Conservation (phyloP, 2,329 filamentous ascomycete genomes). For the Thermothelomyces thermophilus region DNA sequence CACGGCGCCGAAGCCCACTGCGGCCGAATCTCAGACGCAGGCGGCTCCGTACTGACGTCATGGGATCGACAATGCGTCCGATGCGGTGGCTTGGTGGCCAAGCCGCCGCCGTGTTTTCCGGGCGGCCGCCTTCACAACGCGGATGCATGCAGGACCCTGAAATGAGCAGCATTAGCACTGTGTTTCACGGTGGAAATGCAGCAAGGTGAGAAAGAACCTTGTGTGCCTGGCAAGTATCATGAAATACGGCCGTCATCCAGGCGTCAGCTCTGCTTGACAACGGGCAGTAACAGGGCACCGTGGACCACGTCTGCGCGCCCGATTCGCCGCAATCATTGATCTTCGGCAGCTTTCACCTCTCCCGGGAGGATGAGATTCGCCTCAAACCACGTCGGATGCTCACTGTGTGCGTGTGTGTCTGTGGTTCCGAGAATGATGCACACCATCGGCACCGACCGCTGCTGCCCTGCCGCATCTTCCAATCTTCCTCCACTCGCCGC, state of each 20-base stretch:
- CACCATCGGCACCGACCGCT: neutral
- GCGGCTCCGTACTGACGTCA: conserved; percentile 19
- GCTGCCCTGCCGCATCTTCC: neutral
- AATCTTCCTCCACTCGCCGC: neutral
- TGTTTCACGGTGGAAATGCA: neutral
- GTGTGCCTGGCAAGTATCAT: conserved; percentile 1
- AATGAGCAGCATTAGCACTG: neutral
- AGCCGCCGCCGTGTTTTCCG: conserved; percentile 9
- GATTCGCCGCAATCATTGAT: conserved; percentile 5
- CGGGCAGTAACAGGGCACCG: neutral
- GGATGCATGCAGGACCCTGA: neutral
- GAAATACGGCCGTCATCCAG: neutral
- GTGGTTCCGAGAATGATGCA: neutral
- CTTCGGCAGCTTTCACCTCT: neutral
- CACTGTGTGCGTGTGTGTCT: no score
- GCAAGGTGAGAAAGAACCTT: conserved; percentile 1
- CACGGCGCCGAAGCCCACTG: conserved; percentile 7
- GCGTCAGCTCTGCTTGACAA: neutral
- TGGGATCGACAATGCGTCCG: conserved; percentile 19
- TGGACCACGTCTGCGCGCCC: conserved; percentile 2
- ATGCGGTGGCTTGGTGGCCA: conserved; percentile 17
- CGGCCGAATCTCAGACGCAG: conserved; percentile 1
- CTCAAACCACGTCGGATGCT: neutral
- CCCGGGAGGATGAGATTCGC: neutral
- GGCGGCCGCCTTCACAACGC: neutral